Evolutionary conservation across 306 rosid species (phyloP), one percentile per base, ranked within the genome.

Genomic region (Cercis canadensis): DNA sequence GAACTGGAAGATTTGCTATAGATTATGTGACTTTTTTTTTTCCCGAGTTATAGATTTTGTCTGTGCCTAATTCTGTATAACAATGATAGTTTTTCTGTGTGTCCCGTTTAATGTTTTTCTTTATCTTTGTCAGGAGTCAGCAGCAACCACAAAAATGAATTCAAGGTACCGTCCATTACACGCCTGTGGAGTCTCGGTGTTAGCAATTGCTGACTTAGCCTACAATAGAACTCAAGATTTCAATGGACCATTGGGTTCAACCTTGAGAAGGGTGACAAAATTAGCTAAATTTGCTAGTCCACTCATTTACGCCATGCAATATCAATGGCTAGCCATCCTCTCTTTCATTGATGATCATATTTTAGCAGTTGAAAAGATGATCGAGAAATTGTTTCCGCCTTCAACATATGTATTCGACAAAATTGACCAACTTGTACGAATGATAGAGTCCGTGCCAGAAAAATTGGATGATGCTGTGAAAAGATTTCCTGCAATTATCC

Each of bases 131-230:
- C 74, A 81, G 90, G 74, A 81, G 51, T 62, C 73, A 75, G 39
- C 55, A 36, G 17, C 49, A 70, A 39, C 44, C 3, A 5, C 5
- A 62, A 78, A 49, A 83, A 83, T 61, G 82, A 77, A 82, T 65
- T 31, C 75, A 36, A 71, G 92, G 78, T 76, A 71, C 50, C 86
- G 81, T 21, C 98, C 92, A 0, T 63, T 88, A 69, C 92, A 80
- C 54, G 78, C 91, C 13, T 84, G 84, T 62, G 96, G 85, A 46
- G 82, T 73, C 65, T 78, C 96, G 2, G 46, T 83, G 19, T 49
- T 88, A 47, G 65, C 78, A 57, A 73, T 83, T 73, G 82, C 79
- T 17, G 60, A 75, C 71, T 73, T 60, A 60, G 61, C 74, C 58
- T 69, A 16, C 46, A 54, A 58, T 74, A 78, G 58, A 80, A 75